A percentile compares a stretch with the other conserved stretches of the same genome.
Evolutionary conservation across 2,329 filamentous ascomycete genomes (phyloP).

Genomic region (Fusarium brevicatenulatum): DNA sequence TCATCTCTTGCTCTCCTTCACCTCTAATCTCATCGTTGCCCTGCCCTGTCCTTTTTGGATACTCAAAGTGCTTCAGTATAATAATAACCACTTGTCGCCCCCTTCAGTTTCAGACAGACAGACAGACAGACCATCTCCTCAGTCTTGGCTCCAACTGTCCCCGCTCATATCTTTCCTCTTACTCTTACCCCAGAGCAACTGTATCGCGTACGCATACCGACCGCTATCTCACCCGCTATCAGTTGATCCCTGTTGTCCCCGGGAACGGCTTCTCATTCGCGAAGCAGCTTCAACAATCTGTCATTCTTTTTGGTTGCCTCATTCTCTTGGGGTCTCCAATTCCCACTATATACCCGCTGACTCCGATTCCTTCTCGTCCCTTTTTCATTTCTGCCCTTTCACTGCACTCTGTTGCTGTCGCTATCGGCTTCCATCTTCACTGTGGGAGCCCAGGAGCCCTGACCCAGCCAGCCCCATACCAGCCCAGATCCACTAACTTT

Average conservation of each 20-base stretch:
- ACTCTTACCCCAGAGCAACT: constrained; percentile 43
- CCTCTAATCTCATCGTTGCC: neutral
- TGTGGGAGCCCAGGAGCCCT: constrained; percentile 7
- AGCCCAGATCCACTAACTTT: constrained; percentile 32
- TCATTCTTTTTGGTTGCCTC: constrained; percentile 29
- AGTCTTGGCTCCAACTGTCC: constrained; percentile 25
- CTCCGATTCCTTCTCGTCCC: constrained; percentile 13
- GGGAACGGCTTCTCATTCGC: constrained; percentile 31
- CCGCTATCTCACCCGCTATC: constrained; percentile 46
- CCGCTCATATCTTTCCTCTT: constrained; percentile 43
- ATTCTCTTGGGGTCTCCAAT: constrained; percentile 6
- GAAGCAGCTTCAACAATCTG: constrained; percentile 29
- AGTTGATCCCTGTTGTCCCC: constrained; percentile 35
- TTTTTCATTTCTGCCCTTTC: neutral
- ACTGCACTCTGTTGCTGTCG: constrained; percentile 3
- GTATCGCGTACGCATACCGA: constrained; percentile 42
- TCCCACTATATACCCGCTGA: neutral
- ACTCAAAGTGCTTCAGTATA: neutral
- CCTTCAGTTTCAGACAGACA: neutral
- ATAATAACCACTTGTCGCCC: neutral
- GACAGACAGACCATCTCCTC: neutral
- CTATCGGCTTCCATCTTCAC: constrained; percentile 8
- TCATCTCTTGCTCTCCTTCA: neutral
- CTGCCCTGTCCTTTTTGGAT: neutral
- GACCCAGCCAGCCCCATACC: constrained; percentile 7